These are phyloP conservation scores for Boletus barrowsii DNA, from an alignment of 768 basidiomycete species.

Conservation along the genomic window DNA sequence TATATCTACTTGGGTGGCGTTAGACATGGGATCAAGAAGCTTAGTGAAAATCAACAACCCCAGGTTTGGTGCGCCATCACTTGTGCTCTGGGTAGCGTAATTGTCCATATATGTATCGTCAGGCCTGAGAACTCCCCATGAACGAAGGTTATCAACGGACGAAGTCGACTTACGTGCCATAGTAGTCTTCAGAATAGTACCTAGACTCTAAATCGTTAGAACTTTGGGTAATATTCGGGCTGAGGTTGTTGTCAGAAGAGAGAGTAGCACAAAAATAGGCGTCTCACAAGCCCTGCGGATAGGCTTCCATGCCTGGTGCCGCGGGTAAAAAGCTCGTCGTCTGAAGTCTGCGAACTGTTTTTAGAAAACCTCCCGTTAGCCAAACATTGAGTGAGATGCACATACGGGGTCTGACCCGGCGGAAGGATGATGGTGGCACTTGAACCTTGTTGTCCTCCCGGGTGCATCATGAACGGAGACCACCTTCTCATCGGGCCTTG, in stretches of 20 bases:
- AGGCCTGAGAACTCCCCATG: background rate
- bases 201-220: background rate
- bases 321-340: background rate
- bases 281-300: slow-evolving; percentile 17
- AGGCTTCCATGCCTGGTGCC: slow-evolving; percentile 1
- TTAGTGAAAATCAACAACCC: slow-evolving; percentile 14
- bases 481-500: slow-evolving; percentile 1
- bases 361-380: background rate
- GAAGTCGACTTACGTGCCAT: slow-evolving; percentile 3
- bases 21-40: slow-evolving; percentile 7
- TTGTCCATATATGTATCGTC: slow-evolving; percentile 1
- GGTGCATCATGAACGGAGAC: background rate
- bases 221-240: slow-evolving; percentile 5
- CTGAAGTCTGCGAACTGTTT: slow-evolving; percentile 7
- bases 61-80: slow-evolving; percentile 1
- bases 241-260: slow-evolving; percentile 6
- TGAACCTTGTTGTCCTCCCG: slow-evolving; percentile 7
- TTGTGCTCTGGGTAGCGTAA: background rate
- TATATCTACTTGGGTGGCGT: slow-evolving; percentile 14
- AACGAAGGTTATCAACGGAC: background rate
- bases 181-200: slow-evolving; percentile 8
- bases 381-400: background rate
- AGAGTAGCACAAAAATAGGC: background rate
- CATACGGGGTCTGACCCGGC: slow-evolving; percentile 12
- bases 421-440: background rate